Conservation (phyloP, 305 asterid species). For the Petunia hybrid region DNA sequence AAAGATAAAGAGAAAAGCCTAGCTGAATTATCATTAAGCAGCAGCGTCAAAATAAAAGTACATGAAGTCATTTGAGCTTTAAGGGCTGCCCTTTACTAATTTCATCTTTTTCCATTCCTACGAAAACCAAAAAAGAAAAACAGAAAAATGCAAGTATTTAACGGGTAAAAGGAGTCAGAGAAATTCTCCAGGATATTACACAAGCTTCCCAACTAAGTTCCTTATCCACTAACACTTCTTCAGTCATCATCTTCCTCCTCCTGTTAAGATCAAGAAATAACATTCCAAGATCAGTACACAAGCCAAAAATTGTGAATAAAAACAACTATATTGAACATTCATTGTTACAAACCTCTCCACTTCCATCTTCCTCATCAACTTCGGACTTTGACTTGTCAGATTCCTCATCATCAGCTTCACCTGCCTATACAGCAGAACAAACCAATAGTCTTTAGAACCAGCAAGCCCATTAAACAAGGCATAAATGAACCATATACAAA, state of each 20-base stretch:
- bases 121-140: background rate
- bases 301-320: background rate
- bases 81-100: background rate
- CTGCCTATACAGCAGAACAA: constrained; percentile 45
- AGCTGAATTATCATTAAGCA: constrained; percentile 41
- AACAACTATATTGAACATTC: background rate
- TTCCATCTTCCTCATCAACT: constrained; percentile 74
- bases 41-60: background rate
- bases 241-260: constrained; percentile 66
- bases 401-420: constrained; percentile 63
- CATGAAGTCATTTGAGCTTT: background rate
- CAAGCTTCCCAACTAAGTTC: constrained; percentile 12
- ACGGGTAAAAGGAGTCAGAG: constrained; percentile 26
- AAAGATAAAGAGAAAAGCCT: background rate
- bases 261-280: constrained; percentile 34
- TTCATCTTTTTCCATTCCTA: background rate
- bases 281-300: too few species aligned
- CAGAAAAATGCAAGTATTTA: constrained; percentile 15
- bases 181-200: constrained; percentile 17
- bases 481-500: background rate
- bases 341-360: constrained; percentile 52
- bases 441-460: background rate
- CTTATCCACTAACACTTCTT: background rate
- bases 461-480: background rate
- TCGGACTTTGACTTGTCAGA: constrained; percentile 83